Base-by-base conservation (phyloP, 148 eudicot genomes). In the Camellia lanceoleosa region DNA sequence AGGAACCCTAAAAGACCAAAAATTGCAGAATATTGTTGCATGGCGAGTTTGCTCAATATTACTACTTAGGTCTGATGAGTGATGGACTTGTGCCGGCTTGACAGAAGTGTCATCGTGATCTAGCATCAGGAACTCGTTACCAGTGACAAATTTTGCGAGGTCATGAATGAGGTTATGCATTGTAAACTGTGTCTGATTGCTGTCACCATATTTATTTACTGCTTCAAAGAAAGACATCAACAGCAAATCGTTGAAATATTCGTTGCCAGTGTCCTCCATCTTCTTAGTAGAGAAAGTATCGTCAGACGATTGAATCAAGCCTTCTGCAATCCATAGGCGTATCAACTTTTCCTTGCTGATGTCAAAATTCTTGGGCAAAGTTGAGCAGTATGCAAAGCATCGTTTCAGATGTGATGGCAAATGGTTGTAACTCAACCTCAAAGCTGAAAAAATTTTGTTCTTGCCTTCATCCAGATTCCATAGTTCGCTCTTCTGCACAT, bases 261-360 rank as follows among this genome's bases (percentile, higher is more conserved):
- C 79, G 20, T 61, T 63, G 3, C 82, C 85, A 11, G 38, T 67
- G 69, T 83, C 82, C 71, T 83, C 85, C 75, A 74, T 68, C 55
- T 79, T 71, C 1, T 69, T 68, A 8, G 78, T 38, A 8, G 70
- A 71, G 46, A 42, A 66, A 2, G 77, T 70, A 61, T 80, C 85
- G 4, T 14, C 58, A 14, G 38, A 20, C 7, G 85, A 55, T 70
- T 51, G 80, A 55, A 83, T 76, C 30, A 80, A 71, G 23, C 80
- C 80, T 19, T 83, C 66, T 69, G 82, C 86, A 18, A 83, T 80
- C 86, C 86, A 83, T 11, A 68, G 41, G 0, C 18, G 63, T 5
- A 83, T 75, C 42, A 83, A n/a, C 56, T 75, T 68, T 8, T 83
- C 72, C 71, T 62, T 62, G 56, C 16, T 15, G 2, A 75, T 59